Evolutionary conservation across 2,329 filamentous ascomycete species (phyloP).

Genomic region (Arthrobotrys megalospora): DNA sequence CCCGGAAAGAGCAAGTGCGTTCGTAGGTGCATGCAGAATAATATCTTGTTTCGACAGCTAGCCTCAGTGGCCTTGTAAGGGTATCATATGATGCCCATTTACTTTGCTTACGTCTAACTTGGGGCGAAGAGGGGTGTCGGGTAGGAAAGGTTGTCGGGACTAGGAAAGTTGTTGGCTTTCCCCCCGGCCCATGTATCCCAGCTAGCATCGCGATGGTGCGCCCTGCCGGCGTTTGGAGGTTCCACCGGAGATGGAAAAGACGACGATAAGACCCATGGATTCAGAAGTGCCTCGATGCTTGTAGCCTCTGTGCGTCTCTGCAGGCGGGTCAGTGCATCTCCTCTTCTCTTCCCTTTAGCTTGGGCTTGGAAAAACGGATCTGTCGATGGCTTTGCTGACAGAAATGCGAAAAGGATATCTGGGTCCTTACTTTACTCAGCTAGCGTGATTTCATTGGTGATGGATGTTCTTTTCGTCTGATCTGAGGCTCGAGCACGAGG

Average conservation of each 20-base stretch:
- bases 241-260: conserved; percentile 19
- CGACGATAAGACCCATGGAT: conserved; percentile 18
- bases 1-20: conserved; percentile 18
- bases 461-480: conserved; percentile 39
- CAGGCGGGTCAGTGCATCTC: conserved; percentile 6
- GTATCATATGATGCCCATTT: conserved; percentile 19
- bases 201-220: conserved; percentile 22
- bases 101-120: conserved; percentile 15
- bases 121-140: conserved; percentile 10
- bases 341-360: not conserved
- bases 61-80: not conserved
- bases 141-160: not conserved
- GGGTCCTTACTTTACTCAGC: not conserved
- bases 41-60: not conserved
- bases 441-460: conserved; percentile 9
- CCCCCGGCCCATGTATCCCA: conserved; percentile 32
- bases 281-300: not conserved
- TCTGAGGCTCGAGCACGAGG: conserved; percentile 53
- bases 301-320: not conserved
- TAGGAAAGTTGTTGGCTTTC: conserved; percentile 29
- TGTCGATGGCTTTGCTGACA: conserved; percentile 1
- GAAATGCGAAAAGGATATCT: conserved; percentile 8
- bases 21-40: not conserved
- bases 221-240: conserved; percentile 12
- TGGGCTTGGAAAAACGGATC: not conserved